Base-by-base conservation (phyloP, 106 monocot genomes). In the Phalaenopsis equestris region DNA sequence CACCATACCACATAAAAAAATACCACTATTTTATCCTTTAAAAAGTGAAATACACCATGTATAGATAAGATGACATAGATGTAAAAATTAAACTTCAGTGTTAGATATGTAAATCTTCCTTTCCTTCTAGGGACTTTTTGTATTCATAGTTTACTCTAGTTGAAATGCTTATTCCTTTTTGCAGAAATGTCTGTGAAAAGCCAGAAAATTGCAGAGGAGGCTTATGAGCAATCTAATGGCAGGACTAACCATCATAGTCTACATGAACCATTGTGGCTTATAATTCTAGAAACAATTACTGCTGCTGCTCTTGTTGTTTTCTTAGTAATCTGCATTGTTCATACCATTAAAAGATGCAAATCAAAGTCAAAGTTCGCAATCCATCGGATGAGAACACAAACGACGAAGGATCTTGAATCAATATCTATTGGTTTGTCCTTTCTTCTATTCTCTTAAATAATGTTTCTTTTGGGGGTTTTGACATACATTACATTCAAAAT, bases 261-360 rank as follows among this genome's bases (percentile, higher is more conserved):
- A 75, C 58, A 75, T 52, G 80, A 98, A 76, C 98, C 92, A 55
- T 30, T 77, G 46, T 94, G 98, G 98, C 92, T 94, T 83, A 75
- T 98, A 57, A 82, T 89, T 83, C 77, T 91, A 41, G 98, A 94
- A 86, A 87, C 94, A 43, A 75, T 84, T 67, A 83, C 88, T 3
- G 98, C 87, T 56, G 75, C 24, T 52, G 41, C 85, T 6, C 10
- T 91, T 10, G 17, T 82, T 47, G 64, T 84, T 67, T 86, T 88
- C 80, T 30, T 94, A 11, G 80, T 80, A 61, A 82, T 55, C 79
- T 80, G 78, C 77, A 52, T 67, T 68, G 64, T 58, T 8, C 74
- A 72, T 82, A 77, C 79, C 55, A 2, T 79, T 18, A 90, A 70
- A 79, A 87, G 73, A 82, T 83, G 86, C 72, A 89, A 77, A 79